These are phyloP conservation scores for Amanita rimosa DNA, from an alignment of 768 basidiomycete species.

Conservation along the genomic window DNA sequence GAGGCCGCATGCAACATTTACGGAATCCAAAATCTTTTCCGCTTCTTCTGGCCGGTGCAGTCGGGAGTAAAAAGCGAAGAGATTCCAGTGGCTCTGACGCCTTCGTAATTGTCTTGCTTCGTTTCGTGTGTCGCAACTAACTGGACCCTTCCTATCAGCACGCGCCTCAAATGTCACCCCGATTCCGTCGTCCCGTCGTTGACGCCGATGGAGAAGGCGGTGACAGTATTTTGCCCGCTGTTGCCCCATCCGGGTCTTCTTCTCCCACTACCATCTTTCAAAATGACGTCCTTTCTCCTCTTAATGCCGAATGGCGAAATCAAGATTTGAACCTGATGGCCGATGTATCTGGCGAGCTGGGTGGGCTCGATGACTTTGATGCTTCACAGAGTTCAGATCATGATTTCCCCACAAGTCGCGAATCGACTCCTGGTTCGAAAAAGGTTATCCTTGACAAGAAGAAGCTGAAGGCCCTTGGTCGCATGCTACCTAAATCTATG, in stretches of 20 bases:
- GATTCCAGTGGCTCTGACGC: not conserved
- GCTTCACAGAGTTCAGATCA: not conserved
- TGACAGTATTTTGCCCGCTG: not conserved
- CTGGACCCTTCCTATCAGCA: not conserved
- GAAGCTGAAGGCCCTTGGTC: slow-evolving; percentile 25
- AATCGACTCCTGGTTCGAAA: slow-evolving; percentile 8
- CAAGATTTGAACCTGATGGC: not conserved
- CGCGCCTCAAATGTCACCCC: not conserved
- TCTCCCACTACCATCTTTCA: not conserved
- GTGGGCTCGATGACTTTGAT: not conserved
- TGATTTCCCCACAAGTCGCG: not conserved
- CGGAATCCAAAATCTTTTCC: not conserved
- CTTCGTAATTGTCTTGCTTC: not conserved
- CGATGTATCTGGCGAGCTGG: not conserved
- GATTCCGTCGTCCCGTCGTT: not conserved
- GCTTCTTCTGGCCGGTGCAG: not conserved
- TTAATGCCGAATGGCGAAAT: not conserved
- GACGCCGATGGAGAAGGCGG: not conserved
- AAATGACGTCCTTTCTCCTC: not conserved
- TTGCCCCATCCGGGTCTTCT: not conserved
- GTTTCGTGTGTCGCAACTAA: not conserved
- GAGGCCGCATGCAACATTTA: not conserved
- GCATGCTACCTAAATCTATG: slow-evolving; percentile 48
- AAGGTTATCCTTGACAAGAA: slow-evolving; percentile 19
- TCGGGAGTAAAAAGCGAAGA: not conserved